These are phyloP conservation scores for Gracilaria domingensis DNA, from an alignment of 23 red algal genomes.

Conservation along the genomic window DNA sequence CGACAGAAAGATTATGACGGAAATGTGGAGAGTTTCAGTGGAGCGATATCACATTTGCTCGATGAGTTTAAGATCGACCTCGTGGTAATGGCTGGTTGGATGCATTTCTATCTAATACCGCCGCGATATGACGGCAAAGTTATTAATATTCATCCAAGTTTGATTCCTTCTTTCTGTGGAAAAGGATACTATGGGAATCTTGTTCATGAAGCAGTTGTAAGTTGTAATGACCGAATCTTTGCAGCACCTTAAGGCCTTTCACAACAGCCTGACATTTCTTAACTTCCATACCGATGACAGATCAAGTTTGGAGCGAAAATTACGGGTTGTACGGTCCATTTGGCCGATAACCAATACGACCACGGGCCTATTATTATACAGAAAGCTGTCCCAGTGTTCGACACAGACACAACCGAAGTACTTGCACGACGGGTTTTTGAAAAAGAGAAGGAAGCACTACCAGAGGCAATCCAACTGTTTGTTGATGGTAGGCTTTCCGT, in stretches of 20 bases:
- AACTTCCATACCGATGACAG: background rate
- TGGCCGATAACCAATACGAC: constrained; percentile 99
- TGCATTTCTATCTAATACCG: constrained; percentile 98
- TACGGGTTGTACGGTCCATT: constrained; percentile 95
- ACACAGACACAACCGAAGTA: constrained; percentile 72
- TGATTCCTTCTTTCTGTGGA: constrained; percentile 99
- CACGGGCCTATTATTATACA: constrained; percentile 98
- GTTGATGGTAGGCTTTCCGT: constrained; percentile 60
- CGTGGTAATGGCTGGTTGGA: constrained; percentile 94
- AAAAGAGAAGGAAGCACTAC: constrained; percentile 85
- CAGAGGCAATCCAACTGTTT: constrained; percentile 88
- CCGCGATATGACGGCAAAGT: constrained; percentile 78
- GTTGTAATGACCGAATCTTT: background rate
- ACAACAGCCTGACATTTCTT: background rate
- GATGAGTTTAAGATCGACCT: constrained; percentile 76
- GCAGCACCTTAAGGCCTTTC: background rate
- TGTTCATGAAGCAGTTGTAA: constrained; percentile 95
- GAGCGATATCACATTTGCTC: constrained; percentile 53
- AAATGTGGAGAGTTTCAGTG: constrained; percentile 46
- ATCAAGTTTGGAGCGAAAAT: constrained; percentile 96
- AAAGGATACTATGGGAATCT: constrained; percentile 90
- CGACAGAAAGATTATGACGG: constrained; percentile 55
- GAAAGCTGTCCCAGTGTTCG: constrained; percentile 85
- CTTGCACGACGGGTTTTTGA: constrained; percentile 90
- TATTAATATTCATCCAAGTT: constrained; percentile 96